Evolutionary conservation across 352 stramenopile genomes (phyloP).

Genomic region (Phytopythium oedochilum): DNA sequence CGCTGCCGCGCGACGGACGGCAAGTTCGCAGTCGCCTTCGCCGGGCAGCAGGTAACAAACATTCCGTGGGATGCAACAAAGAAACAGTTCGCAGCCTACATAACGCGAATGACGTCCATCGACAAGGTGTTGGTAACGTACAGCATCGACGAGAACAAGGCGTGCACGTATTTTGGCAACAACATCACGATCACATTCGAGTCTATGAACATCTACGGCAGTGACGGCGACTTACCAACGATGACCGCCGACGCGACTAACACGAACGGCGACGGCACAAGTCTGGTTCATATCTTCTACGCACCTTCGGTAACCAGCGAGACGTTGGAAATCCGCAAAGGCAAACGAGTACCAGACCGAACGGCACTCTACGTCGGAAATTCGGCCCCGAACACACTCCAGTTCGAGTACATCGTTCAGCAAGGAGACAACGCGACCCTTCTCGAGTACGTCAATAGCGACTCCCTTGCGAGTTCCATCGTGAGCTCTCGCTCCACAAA

Average conservation of each 20-base stretch:
- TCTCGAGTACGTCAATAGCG: constrained; percentile 70
- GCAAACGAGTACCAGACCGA: constrained; percentile 30
- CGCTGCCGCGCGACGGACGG: constrained; percentile 52
- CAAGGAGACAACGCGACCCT: constrained; percentile 44
- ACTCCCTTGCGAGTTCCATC: constrained; percentile 45
- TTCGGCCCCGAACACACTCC: constrained; percentile 28
- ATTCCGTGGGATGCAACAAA: constrained; percentile 56
- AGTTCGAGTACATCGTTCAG: constrained; percentile 63
- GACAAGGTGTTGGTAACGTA: constrained; percentile 54
- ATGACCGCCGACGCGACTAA: constrained; percentile 55
- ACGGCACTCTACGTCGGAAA: constrained; percentile 27
- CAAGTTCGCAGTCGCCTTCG: constrained; percentile 63
- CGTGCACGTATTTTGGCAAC: constrained; percentile 78
- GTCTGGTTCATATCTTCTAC: constrained; percentile 44
- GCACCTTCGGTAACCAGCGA: constrained; percentile 27
- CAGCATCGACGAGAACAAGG: constrained; percentile 44
- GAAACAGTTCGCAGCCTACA: constrained; percentile 36
- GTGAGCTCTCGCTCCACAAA: constrained; percentile 8
- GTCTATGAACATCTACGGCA: constrained; percentile 59
- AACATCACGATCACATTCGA: constrained; percentile 79
- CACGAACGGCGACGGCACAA: constrained; percentile 25
- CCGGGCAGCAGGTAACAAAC: constrained; percentile 44
- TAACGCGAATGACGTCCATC: constrained; percentile 63
- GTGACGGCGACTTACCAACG: constrained; percentile 59
- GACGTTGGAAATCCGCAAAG: constrained; percentile 72